Evolutionary conservation across 2,329 filamentous ascomycete species (phyloP).

Genomic region (Xylaria sp.): DNA sequence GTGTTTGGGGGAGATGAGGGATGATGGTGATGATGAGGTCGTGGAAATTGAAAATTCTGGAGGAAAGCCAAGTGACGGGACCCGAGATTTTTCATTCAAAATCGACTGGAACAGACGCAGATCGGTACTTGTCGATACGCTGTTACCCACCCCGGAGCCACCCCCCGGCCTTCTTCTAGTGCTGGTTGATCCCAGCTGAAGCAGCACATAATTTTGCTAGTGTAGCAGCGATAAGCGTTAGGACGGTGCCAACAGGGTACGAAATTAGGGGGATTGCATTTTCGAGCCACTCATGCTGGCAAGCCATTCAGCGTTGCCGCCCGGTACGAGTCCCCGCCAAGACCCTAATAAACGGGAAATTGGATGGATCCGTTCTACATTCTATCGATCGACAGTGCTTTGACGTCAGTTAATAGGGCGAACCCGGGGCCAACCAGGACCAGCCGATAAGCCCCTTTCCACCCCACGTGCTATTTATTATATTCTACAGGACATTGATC

Average conservation of each 20-base stretch:
- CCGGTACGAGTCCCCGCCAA: slow-evolving; percentile 28
- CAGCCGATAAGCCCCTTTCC: slow-evolving; percentile 37
- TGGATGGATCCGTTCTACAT: slow-evolving; percentile 29
- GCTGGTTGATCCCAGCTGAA: slow-evolving; percentile 21
- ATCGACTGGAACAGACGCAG: slow-evolving; percentile 29
- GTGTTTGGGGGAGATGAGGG: slow-evolving; percentile 13
- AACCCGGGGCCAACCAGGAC: slow-evolving; percentile 8
- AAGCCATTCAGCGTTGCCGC: slow-evolving; percentile 21
- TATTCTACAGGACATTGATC: neutral
- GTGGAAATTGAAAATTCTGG: slow-evolving; percentile 27
- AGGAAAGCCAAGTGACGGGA: slow-evolving; percentile 31
- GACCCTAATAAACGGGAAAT: slow-evolving; percentile 39
- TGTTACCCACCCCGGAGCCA: neutral
- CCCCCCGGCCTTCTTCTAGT: slow-evolving; percentile 8
- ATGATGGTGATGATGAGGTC: slow-evolving; percentile 17
- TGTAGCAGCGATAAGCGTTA: slow-evolving; percentile 22
- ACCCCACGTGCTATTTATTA: slow-evolving; percentile 34
- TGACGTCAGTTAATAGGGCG: slow-evolving; percentile 29
- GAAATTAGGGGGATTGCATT: slow-evolving; percentile 27
- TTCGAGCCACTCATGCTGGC: slow-evolving; percentile 21
- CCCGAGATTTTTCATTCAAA: slow-evolving; percentile 31
- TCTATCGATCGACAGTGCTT: slow-evolving; percentile 21
- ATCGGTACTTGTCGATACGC: slow-evolving; percentile 33
- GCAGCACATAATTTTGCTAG: slow-evolving; percentile 16
- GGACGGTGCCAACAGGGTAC: slow-evolving; percentile 2